These are phyloP conservation scores for Purshia tridentata DNA, from an alignment of 306 rosid species.

Conservation along the genomic window DNA sequence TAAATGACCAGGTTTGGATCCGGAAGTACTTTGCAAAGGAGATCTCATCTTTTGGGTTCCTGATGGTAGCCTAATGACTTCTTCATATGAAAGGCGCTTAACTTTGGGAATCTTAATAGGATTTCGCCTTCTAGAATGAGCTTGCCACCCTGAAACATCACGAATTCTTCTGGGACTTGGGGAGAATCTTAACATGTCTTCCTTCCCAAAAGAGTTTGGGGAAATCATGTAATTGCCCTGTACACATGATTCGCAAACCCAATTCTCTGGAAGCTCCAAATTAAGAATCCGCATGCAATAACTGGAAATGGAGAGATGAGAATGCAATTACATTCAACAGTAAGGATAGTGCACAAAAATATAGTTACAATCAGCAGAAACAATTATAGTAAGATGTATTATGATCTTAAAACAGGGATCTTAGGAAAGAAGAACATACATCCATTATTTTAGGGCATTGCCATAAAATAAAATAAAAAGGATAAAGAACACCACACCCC, in stretches of 20 bases:
- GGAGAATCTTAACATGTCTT: background rate
- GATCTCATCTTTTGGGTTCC: slow-evolving; percentile 1
- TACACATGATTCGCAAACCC: slow-evolving; percentile 62
- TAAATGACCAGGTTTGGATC: slow-evolving; percentile 14
- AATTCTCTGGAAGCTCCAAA: slow-evolving; percentile 27
- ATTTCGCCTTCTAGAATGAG: slow-evolving; percentile 33
- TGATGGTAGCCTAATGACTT: slow-evolving; percentile 55
- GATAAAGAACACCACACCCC: no score
- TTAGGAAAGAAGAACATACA: background rate
- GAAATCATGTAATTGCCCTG: slow-evolving; percentile 2
- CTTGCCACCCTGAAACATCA: slow-evolving; percentile 18
- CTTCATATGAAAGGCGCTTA: slow-evolving; percentile 52
- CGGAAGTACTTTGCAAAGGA: background rate
- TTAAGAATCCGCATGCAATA: slow-evolving; percentile 46
- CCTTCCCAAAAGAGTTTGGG: slow-evolving; percentile 7
- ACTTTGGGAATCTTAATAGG: slow-evolving; percentile 44
- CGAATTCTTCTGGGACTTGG: slow-evolving; percentile 14
- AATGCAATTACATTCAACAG: background rate
- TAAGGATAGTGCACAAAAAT: background rate
- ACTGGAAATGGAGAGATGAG: slow-evolving; percentile 42
- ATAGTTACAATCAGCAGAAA: background rate
- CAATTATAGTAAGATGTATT: background rate
- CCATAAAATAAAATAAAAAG: background rate
- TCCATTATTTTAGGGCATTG: background rate
- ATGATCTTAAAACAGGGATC: background rate